Base-by-base conservation (phyloP, 768 basidiomycete genomes). In the Boletus coccyginus region DNA sequence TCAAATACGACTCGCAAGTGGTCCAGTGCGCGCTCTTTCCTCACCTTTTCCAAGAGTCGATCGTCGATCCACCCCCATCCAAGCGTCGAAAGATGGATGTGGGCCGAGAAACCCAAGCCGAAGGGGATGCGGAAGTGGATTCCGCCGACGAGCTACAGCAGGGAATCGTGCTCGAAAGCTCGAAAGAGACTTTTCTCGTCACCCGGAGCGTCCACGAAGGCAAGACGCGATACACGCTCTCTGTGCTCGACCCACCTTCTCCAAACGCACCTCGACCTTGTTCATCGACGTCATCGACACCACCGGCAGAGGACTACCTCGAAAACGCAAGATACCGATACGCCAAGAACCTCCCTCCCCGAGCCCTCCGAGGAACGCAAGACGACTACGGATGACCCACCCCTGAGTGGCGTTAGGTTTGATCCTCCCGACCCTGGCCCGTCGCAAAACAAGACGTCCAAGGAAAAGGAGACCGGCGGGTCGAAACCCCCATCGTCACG, bases 1-100 rank as follows among this genome's bases (percentile, higher is more conserved):
- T 78, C 55, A 83, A 84, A 67, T 85, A 83, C 56, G 71, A 78
- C 9, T 77, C 81, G 0, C 63, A 63, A 6, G 64, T 77, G 4
- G 68, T 85, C 8, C 72, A 72, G 31, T 69, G 70, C 31, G 69
- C 76, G 1, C 69, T 84, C 14, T 83, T 84, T 66, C 79, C 82
- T 19, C 60, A 66, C 32, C 56, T 59, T 24, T 53, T 58, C 19
- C 59, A 41, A 38, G 65, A 35, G 7, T 59, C 62, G n/a, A 45
- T 53, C n/a, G 24, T 62, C 17, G 33, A 7, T 16, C 67, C 60
- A 5, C 61, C 60, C 3, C 60, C 61, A 8, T n/a, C 53, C 12
- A 72, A 72, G 50, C 70, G 70, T 27, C 68, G 69, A 50, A 72
- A 67, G 62, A 32, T 61, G 2, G n/a, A 51, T 40, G 47, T 36